Conservation (phyloP, 1,284 basidiomycete species). For the Pseudozyma sp. region DNA sequence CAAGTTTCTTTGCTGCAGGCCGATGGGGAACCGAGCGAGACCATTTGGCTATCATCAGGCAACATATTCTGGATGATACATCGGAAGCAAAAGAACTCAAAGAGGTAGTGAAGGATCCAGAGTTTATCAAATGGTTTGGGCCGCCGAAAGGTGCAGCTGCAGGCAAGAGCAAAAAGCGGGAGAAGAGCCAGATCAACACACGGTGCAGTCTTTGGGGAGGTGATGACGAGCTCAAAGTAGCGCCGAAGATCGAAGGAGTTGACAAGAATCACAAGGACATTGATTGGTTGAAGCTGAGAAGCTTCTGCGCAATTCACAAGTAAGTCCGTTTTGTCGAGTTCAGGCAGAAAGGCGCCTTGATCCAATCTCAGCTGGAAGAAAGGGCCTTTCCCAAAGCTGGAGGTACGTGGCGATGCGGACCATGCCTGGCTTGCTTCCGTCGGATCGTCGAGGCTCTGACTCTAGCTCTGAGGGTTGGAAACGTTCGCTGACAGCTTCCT, state of each 20-base stretch:
- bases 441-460: background rate
- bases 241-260: constrained; percentile 72
- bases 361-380: too few relatives aligned
- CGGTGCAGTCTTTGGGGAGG: constrained; percentile 73
- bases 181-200: constrained; percentile 1
- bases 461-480: background rate
- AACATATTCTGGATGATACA: constrained; percentile 72
- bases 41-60: constrained; percentile 81
- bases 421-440: constrained; percentile 1
- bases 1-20: constrained; percentile 82
- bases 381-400: background rate
- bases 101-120: constrained; percentile 75
- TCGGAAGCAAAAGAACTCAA: constrained; percentile 77
- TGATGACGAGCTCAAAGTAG: constrained; percentile 77
- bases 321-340: too few relatives aligned
- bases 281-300: constrained; percentile 84
- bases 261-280: constrained; percentile 87
- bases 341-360: too few relatives aligned
- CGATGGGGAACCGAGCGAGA: constrained; percentile 85
- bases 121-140: constrained; percentile 81
- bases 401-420: background rate
- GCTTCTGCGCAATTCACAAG: constrained; percentile 79
- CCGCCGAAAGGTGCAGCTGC: constrained; percentile 70
- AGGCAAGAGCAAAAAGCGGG: constrained; percentile 13
- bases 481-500: constrained; percentile 5